A percentile compares a stretch with the other conserved stretches of the same genome.
Evolutionary conservation across 192 early-diverging fungal genomes (phyloP).

Genomic region (Coemansia aciculifera): DNA sequence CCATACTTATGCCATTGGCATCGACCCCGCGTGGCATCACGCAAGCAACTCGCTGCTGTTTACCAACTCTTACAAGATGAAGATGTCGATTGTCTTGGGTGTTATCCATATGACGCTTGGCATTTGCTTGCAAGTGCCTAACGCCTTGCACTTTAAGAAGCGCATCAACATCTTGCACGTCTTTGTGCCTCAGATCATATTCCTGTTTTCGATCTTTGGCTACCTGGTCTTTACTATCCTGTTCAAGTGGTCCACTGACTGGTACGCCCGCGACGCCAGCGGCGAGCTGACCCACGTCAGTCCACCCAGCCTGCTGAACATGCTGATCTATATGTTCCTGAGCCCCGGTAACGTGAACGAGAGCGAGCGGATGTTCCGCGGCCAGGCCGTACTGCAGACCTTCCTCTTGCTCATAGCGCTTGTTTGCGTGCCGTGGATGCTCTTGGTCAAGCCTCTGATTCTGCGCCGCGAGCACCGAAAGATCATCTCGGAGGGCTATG

Average conservation of each 20-base stretch:
- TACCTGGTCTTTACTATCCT: conserved; percentile 90
- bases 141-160: conserved; percentile 87
- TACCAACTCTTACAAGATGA: conserved; percentile 99
- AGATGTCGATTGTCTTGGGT: conserved; percentile 94
- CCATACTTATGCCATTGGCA: conserved; percentile 74
- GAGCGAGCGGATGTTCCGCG: conserved; percentile 74
- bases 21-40: conserved; percentile 94
- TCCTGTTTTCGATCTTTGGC: conserved; percentile 92
- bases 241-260: conserved; percentile 95
- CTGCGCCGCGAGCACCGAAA: conserved; percentile 80
- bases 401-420: conserved; percentile 80
- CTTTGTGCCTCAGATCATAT: conserved; percentile 93
- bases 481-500: conserved; percentile 74
- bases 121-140: conserved; percentile 84
- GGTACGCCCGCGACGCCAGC: conserved; percentile 69
- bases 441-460: conserved; percentile 88
- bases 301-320: conserved; percentile 94
- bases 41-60: conserved; percentile 94
- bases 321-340: conserved; percentile 99
- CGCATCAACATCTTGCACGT: conserved; percentile 78
- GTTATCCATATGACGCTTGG: conserved; percentile 98
- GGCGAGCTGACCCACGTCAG: conserved; percentile 69
- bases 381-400: conserved; percentile 83
- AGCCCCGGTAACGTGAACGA: conserved; percentile 77
- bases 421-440: conserved; percentile 96